Conservation (phyloP, 2,329 filamentous ascomycete genomes). For the Alternaria metachromatica region DNA sequence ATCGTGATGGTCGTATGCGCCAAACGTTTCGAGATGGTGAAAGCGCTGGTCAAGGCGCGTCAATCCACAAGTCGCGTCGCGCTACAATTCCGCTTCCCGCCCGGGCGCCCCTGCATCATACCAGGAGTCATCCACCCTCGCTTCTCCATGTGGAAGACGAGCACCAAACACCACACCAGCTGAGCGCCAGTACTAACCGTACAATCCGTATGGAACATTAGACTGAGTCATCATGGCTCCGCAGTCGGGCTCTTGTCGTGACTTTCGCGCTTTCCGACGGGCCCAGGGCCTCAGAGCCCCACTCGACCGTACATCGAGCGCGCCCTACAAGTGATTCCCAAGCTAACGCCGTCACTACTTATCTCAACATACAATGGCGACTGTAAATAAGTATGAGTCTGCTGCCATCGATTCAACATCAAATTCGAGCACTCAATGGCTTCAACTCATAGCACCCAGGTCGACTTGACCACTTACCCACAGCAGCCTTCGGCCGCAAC, state of each 20-base stretch:
- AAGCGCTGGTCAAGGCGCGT: constrained; percentile 20
- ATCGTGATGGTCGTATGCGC: constrained; percentile 10
- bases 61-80: constrained; percentile 24
- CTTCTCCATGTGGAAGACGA: background rate
- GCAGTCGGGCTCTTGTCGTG: background rate
- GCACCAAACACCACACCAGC: background rate
- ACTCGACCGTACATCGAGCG: constrained; percentile 9
- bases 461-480: constrained; percentile 20
- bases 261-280: constrained; percentile 10
- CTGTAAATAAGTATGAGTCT: background rate
- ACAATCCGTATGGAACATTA: background rate
- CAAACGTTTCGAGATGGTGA: constrained; percentile 1
- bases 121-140: constrained; percentile 14
- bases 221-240: background rate
- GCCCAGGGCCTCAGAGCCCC: background rate
- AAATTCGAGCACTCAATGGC: constrained; percentile 17
- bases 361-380: background rate
- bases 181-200: background rate
- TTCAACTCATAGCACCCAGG: constrained; percentile 16
- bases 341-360: background rate
- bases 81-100: constrained; percentile 17
- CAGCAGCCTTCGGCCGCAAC: constrained; percentile 14
- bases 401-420: background rate
- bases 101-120: constrained; percentile 14
- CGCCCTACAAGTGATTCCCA: constrained; percentile 28